A percentile compares a stretch with the other conserved stretches of the same genome.
Evolutionary conservation across 2,329 filamentous ascomycete species (phyloP).

Genomic region (Diatrype stigma): DNA sequence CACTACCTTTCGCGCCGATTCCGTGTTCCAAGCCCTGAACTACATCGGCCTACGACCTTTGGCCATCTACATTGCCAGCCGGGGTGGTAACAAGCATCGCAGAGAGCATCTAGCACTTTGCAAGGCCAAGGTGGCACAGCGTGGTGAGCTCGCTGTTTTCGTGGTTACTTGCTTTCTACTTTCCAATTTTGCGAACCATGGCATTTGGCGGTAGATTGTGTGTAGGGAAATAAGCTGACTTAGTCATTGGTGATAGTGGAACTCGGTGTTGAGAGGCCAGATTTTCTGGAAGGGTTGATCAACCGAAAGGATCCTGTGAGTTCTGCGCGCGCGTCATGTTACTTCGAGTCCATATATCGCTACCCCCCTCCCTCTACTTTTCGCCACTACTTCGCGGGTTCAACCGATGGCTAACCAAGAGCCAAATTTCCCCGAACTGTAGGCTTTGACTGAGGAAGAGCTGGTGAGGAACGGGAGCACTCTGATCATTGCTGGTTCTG

Average conservation of each 20-base stretch:
- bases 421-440: neutral
- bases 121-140: slow-evolving; percentile 20
- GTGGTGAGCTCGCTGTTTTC: slow-evolving; percentile 7
- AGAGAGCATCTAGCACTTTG: slow-evolving; percentile 18
- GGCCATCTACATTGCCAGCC: slow-evolving; percentile 12
- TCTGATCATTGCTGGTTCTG: slow-evolving; percentile 42
- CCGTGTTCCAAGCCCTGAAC: slow-evolving; percentile 12
- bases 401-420: neutral
- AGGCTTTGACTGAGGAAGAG: slow-evolving; percentile 16
- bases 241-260: slow-evolving; percentile 11
- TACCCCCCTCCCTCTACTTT: neutral
- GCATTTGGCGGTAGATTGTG: no score
- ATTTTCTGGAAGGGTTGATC: slow-evolving; percentile 29
- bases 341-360: no score
- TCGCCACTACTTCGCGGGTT: no score
- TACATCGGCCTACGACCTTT: slow-evolving; percentile 13
- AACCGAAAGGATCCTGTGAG: slow-evolving; percentile 20
- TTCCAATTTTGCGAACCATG: no score
- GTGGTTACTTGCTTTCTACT: no score
- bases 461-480: slow-evolving; percentile 21
- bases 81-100: slow-evolving; percentile 1
- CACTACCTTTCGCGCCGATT: slow-evolving; percentile 19
- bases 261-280: slow-evolving; percentile 23
- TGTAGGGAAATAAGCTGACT: no score
- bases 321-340: no score